Evolutionary conservation across 257 asterid genomes (phyloP), one percentile per base, ranked within the genome.

Genomic region (Lantana camara): DNA sequence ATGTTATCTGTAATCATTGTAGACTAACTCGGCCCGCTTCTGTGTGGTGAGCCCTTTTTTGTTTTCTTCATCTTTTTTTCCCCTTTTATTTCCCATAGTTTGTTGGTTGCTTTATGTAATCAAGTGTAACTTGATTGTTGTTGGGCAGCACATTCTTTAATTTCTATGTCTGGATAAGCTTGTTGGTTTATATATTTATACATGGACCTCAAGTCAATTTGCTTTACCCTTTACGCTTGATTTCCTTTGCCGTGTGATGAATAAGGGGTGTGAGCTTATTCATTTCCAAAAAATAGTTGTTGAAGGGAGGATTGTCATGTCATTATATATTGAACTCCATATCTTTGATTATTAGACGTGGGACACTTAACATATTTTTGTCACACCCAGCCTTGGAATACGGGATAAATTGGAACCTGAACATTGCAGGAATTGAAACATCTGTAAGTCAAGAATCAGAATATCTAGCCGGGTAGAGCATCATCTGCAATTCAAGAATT

Each of bases 141-240:
- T 57, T 5, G 82, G 68, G 88, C 80, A 82, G 82, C 75, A 81
- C 91, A 85, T 90, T 90, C 95, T 74, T 87, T 87, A 20, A 90
- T 84, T 87, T 80, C 63, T 84, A 66, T 63, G 51, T 58, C 68
- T 59, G 73, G 74, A 66, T 63, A 64, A 57, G 60, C 47, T 57
- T 63, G 63, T 57, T 59, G 58, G 30, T 60, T 59, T 38, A 53
- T 38, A 20, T 27, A n/a, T 23, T n/a, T 55, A 53, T 67, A 62
- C 20, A 53, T 63, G 37, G 45, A 56, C 64, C 44, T 63, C 44
- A 40, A 17, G 49, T 34, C 21, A 0, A 19, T 5, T n/a, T 15
- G 3, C 1, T 40, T 14, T 10, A 2, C 16, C 3, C 51, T 15
- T 14, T 22, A 45, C 22, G 4, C 7, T 3, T 23, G 8, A 9